Evolutionary conservation across 345 rosid genomes (phyloP), one percentile per base, ranked within the genome.

Genomic region (Populus pruinosa): DNA sequence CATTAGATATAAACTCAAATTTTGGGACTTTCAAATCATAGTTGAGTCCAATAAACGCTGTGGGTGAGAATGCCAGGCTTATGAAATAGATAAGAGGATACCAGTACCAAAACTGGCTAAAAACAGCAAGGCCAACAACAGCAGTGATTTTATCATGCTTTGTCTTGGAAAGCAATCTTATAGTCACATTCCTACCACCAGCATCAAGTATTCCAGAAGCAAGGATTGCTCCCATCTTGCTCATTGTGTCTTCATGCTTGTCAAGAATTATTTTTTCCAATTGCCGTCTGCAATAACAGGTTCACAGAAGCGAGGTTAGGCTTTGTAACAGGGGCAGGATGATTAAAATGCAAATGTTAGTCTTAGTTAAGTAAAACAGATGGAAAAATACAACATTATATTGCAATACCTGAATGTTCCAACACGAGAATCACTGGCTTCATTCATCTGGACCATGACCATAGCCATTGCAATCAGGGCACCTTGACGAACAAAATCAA

Each of bases 31-130:
- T 94, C 74, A 96, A 83, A 85, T 96, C 97, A 62, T 94, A 90
- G 87, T 92, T 94, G 70, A 96, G 87, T 20, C 99, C 98, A 64
- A 96, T 89, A 77, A 96, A 87, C 29, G 99, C 99, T 3, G 99
- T 92, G 72, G 99, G 98, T 56, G 99, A 96, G 88, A 94, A 96
- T 2, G 98, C 80, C 85, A 96, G 80, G 85, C 98, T 94, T 31
- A 92, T 83, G 85, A 96, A 94, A 78, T 94, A 96, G 75, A 94
- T 94, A 23, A 96, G 96, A 72, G 99, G 99, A 85, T 96, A 90
- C 99, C 98, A 96, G 53, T 96, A 96, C 99, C 99, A 96, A 82
- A 91, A 96, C 86, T 96, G 99, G 82, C 94, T 96, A 83, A 96
- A 96, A 81, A 96, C 98, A 11, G 98, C 98, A 72, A 96, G 98